Conservation (phyloP, 169 alveolate species). For the Cystoisospora suis region DNA sequence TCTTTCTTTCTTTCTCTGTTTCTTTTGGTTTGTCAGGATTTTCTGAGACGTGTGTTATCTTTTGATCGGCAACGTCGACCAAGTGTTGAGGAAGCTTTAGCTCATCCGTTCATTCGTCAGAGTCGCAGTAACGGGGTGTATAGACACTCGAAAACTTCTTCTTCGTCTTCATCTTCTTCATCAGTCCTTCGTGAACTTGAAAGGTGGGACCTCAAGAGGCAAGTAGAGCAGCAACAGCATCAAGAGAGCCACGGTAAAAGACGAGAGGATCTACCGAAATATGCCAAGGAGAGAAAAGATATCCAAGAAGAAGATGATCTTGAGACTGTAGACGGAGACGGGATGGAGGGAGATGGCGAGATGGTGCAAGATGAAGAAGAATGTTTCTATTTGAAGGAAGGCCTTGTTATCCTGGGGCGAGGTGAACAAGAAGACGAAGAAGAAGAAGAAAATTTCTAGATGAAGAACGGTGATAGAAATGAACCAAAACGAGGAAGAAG, state of each 20-base stretch:
- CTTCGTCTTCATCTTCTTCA: no score
- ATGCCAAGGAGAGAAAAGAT: background rate
- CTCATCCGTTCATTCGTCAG: slow-evolving; percentile 23
- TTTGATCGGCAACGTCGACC: slow-evolving; percentile 34
- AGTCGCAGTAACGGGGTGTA: no score
- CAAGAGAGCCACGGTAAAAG: background rate
- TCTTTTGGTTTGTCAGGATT: slow-evolving; percentile 32
- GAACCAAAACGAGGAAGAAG: no score
- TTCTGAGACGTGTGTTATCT: slow-evolving; percentile 33
- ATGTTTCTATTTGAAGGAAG: no score
- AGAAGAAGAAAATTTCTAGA: background rate
- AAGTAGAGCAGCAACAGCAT: background rate
- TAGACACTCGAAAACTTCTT: no score
- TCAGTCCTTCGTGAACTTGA: no score
- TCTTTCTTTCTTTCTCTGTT: background rate
- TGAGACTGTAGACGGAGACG: background rate
- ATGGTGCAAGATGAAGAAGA: no score
- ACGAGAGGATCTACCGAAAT: background rate
- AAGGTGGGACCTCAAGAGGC: background rate
- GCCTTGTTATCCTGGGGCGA: no score
- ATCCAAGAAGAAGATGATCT: background rate
- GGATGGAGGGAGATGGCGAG: background rate
- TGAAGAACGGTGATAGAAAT: background rate
- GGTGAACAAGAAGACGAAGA: background rate
- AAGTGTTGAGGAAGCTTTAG: slow-evolving; percentile 49